Percentiles rank a stretch among this genome's conserved stretches.
These are phyloP conservation scores for Corymbia maculata DNA, from an alignment of 345 rosid species.

Conservation along the genomic window DNA sequence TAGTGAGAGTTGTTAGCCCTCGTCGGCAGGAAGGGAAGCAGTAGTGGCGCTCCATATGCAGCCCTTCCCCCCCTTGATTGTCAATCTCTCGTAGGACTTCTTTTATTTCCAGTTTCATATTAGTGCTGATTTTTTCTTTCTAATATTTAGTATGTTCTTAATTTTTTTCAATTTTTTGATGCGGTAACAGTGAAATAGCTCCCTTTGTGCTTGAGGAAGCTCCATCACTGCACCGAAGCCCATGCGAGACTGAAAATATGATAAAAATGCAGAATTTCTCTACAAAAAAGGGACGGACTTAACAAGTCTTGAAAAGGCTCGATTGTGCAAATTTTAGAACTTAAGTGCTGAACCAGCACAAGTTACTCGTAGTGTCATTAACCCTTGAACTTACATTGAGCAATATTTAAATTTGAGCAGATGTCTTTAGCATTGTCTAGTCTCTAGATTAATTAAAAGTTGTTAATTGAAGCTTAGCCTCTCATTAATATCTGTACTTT, in stretches of 20 bases:
- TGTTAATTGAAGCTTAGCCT: background rate
- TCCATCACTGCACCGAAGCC: background rate
- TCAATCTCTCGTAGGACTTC: background rate
- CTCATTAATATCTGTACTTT: background rate
- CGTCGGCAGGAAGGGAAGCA: no score
- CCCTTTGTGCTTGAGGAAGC: background rate
- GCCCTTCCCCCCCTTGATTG: background rate
- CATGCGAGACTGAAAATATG: background rate
- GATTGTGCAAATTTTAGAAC: background rate
- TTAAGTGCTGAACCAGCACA: background rate
- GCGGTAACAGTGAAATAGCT: background rate
- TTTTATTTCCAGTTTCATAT: background rate
- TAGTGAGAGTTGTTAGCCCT: no score
- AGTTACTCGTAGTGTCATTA: background rate
- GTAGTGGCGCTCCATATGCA: background rate
- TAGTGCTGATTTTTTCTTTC: background rate
- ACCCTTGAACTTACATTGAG: background rate
- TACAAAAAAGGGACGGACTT: background rate
- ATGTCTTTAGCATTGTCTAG: background rate
- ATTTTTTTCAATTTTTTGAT: background rate
- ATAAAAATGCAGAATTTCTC: background rate
- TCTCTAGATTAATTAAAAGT: background rate
- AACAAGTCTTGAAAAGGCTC: background rate
- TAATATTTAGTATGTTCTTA: background rate
- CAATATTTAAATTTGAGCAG: background rate